These are phyloP conservation scores for Daucus carota DNA, from an alignment of 129 eudicot genomes.

Conservation along the genomic window DNA sequence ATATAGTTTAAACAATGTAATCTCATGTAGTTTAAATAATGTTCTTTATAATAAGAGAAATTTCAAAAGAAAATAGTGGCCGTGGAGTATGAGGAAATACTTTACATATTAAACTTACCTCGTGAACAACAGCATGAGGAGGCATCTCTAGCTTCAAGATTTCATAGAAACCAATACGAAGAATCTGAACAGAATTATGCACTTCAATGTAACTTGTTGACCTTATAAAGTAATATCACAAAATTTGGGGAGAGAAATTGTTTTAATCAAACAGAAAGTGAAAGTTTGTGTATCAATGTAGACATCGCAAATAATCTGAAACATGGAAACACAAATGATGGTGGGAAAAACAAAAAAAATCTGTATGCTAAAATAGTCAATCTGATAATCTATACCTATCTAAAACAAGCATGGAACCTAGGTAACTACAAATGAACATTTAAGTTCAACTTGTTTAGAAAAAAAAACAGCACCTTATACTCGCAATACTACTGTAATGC, in stretches of 20 bases:
- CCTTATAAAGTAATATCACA: slow-evolving; percentile 1
- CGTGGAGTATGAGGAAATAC: not conserved
- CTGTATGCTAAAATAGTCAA: not conserved
- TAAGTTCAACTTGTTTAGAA: not conserved
- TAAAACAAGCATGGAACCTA: not conserved
- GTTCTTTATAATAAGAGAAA: not conserved
- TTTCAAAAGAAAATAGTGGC: not conserved
- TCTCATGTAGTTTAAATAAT: not conserved
- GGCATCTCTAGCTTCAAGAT: slow-evolving; percentile 80
- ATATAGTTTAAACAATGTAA: not conserved
- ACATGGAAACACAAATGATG: not conserved
- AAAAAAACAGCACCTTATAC: not conserved
- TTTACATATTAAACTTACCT: slow-evolving; percentile 36
- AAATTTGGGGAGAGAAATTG: not conserved
- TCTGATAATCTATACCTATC: not conserved
- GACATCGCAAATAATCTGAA: not conserved
- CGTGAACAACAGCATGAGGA: slow-evolving; percentile 82
- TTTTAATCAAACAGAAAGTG: not conserved
- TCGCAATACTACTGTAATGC: not conserved
- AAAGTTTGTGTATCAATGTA: not conserved
- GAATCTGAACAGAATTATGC: slow-evolving; percentile 46
- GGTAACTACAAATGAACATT: slow-evolving; percentile 3
- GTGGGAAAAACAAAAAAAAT: not conserved
- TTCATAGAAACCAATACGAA: slow-evolving; percentile 85
- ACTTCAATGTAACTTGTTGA: slow-evolving; percentile 6